phyloP scores from a whole-genome alignment of 139 green algal genomes.

The Asterochloris erici region DNA sequence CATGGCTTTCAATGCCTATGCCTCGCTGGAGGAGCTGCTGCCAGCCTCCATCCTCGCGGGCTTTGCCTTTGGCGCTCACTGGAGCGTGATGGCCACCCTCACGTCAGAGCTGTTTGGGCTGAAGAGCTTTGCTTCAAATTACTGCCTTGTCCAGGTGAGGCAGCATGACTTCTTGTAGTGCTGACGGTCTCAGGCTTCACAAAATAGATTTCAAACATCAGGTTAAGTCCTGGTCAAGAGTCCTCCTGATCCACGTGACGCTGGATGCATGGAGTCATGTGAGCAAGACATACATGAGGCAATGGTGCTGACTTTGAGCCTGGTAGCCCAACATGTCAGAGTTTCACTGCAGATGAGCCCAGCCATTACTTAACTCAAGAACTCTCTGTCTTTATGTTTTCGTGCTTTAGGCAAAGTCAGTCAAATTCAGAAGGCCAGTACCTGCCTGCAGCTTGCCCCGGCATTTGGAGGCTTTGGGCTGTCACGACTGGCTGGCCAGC shows the following conservation, averaged over 20 bases:
- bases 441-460: constrained; percentile 2
- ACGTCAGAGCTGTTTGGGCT: constrained; percentile 51
- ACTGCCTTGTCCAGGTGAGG: constrained; percentile 20
- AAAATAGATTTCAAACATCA: neutral
- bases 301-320: too few species aligned
- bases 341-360: neutral
- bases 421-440: neutral
- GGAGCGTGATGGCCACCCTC: constrained; percentile 71
- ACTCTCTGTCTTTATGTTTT: too few species aligned
- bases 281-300: too few species aligned
- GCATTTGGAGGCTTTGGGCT: constrained; percentile 5
- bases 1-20: constrained; percentile 5
- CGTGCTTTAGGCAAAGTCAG: neutral
- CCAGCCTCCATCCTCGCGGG: constrained; percentile 9
- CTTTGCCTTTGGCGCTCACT: constrained; percentile 29
- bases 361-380: neutral
- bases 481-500: neutral
- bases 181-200: neutral
- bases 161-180: neutral
- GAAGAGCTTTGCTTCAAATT: constrained; percentile 44
- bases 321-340: neutral
- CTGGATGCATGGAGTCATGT: too few species aligned
- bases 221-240: neutral
- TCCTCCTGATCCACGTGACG: neutral
- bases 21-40: neutral